Evolutionary conservation across 306 rosid species (phyloP).

Genomic region (Sechiopsis laciniata): DNA sequence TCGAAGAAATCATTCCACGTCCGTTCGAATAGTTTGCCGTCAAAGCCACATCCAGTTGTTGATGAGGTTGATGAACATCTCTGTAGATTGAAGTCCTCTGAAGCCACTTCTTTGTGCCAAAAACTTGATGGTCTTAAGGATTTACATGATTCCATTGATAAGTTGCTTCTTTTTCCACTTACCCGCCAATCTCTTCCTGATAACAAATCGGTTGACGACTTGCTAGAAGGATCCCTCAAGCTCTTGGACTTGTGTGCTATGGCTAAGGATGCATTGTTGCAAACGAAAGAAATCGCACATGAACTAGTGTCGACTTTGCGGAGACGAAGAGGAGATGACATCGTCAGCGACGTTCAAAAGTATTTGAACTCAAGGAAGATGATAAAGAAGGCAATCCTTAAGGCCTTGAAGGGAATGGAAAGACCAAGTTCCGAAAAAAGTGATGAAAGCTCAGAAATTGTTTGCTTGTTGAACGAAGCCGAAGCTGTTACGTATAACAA

Average conservation of each 20-base stretch:
- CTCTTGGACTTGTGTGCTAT: slow-evolving; percentile 26
- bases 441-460: too few species aligned
- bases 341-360: slow-evolving; percentile 9
- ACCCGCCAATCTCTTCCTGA: slow-evolving; percentile 19
- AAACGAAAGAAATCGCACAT: slow-evolving; percentile 23
- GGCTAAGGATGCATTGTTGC: slow-evolving; percentile 21
- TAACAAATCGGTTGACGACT: slow-evolving; percentile 15
- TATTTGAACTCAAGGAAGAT: slow-evolving; percentile 23
- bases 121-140: slow-evolving; percentile 27
- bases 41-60: slow-evolving; percentile 26
- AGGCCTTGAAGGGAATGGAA: slow-evolving; percentile 25
- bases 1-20: slow-evolving; percentile 18
- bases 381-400: slow-evolving; percentile 24
- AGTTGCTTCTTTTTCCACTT: slow-evolving; percentile 25
- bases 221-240: slow-evolving; percentile 26
- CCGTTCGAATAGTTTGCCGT: slow-evolving; percentile 29
- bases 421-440: neutral
- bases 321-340: slow-evolving; percentile 22
- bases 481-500: too few species aligned
- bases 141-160: slow-evolving; percentile 24
- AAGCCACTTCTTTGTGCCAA: slow-evolving; percentile 7
- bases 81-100: slow-evolving; percentile 21
- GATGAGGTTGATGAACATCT: slow-evolving; percentile 26
- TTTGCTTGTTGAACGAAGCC: too few species aligned
- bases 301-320: slow-evolving; percentile 21